These are phyloP conservation scores for Streptanthus diversifolius DNA, from an alignment of 345 rosid genomes.

Conservation along the genomic window DNA sequence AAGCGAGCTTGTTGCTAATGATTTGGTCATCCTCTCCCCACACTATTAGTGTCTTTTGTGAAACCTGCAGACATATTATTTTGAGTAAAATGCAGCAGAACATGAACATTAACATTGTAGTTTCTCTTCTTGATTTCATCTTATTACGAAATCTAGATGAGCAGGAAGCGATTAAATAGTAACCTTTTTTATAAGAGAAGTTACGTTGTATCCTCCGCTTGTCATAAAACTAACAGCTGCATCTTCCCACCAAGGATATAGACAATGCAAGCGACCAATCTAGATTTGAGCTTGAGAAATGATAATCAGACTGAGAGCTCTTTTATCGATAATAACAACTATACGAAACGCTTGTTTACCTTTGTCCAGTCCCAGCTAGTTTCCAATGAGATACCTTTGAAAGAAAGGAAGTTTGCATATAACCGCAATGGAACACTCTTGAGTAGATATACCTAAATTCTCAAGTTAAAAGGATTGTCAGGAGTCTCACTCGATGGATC, in stretches of 20 bases:
- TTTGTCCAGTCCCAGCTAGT: constrained; percentile 75
- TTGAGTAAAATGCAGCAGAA: neutral
- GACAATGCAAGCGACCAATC: constrained; percentile 90
- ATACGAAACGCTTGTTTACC: constrained; percentile 39
- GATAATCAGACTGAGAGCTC: neutral
- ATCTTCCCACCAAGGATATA: constrained; percentile 91
- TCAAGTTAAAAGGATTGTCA: neutral
- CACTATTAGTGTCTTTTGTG: constrained; percentile 69
- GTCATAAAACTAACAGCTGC: constrained; percentile 81
- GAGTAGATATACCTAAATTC: constrained; percentile 52
- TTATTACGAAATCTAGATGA: neutral
- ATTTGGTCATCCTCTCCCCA: constrained; percentile 94
- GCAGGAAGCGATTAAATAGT: neutral
- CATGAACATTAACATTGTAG: neutral
- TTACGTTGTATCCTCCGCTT: constrained; percentile 77
- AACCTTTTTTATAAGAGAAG: constrained; percentile 59
- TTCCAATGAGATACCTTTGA: constrained; percentile 50
- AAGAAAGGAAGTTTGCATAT: constrained; percentile 52
- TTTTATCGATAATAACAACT: neutral
- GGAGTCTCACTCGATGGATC: neutral
- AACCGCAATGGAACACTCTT: constrained; percentile 73
- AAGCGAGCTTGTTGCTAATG: constrained; percentile 68
- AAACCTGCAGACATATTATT: constrained; percentile 43
- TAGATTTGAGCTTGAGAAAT: constrained; percentile 22
- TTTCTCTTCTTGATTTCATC: neutral